Evolutionary conservation across 495 filamentous ascomycete genomes (phyloP), one percentile per base, ranked within the genome.

Genomic region (Xylaria nigripes): DNA sequence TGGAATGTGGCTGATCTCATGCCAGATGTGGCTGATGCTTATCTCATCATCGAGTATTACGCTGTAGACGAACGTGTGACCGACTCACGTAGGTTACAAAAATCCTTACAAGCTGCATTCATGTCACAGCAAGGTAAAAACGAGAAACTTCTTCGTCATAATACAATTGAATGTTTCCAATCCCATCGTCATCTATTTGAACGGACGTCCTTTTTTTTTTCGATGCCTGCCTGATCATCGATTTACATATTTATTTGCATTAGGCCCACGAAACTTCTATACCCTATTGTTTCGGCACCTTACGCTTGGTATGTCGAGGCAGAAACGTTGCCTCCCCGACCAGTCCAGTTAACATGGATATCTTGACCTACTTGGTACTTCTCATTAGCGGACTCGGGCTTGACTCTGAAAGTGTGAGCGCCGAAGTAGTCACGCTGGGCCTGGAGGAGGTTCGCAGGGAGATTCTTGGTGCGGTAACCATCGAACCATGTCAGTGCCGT

Each of bases 321-420:
- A 50, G 88, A 93, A 48, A 97, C 89, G 64, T 98, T 89, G 72
- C 93, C 93, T 67, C 93, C 93, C 66, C 93, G 83, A 51, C 93
- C 94, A 59, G 93, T 98, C 93, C 94, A 98, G 86, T 98, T 98
- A 65, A 97, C 92, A 80, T 98, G 93, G 70, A 93, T 92, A 70
- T 97, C 83, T 76, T 89, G 78, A 69, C 84, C 89, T 68, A 81
- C 85, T 54, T 85, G 86, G 78, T 92, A 91, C 74, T 88, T 92
- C 40, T 75, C 82, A 68, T 64, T 91, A 60, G 90, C 92, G 61
- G 61, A 70, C 76, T 96, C 88, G 40, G 93, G 89, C 88, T 96
- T 96, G 80, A 96, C 85, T 64, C 79, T 79, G 89, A 97, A 98
- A 55, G 94, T 98, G 85, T 98, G 93, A 50, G 93, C 93, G 71